Evolutionary conservation across 805 yeast genomes (phyloP).

Genomic region (Naumovozyma baii): DNA sequence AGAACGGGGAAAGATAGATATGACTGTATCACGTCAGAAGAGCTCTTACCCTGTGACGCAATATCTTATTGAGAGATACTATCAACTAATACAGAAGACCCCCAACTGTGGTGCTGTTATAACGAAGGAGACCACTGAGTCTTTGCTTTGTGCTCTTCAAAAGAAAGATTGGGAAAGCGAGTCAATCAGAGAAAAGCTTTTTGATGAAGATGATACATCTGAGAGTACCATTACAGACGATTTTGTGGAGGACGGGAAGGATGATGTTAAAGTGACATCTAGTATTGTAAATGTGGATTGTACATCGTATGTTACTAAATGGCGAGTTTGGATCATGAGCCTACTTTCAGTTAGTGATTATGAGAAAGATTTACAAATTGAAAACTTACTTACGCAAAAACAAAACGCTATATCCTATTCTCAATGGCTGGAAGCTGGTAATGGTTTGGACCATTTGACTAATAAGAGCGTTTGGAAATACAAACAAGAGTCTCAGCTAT

Average conservation of each 20-base stretch:
- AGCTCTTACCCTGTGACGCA: slow-evolving; percentile 10
- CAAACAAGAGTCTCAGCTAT: slow-evolving; percentile 49
- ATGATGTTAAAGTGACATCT: not conserved
- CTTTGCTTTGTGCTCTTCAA: not conserved
- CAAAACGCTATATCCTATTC: slow-evolving; percentile 41
- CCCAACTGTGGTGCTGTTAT: not conserved
- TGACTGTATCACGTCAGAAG: not conserved
- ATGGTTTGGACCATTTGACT: slow-evolving; percentile 52
- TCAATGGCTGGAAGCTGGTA: slow-evolving; percentile 61
- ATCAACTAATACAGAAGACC: slow-evolving; percentile 2
- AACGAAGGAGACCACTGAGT: not conserved
- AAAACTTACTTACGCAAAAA: slow-evolving; percentile 35
- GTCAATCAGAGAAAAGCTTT: not conserved
- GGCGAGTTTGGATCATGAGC: not conserved
- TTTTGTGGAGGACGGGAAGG: not conserved
- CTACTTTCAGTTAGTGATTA: slow-evolving; percentile 2
- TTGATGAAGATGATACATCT: not conserved
- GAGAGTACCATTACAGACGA: not conserved
- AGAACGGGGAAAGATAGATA: no score
- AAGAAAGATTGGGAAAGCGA: not conserved
- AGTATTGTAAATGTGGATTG: not conserved
- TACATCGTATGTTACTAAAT: not conserved
- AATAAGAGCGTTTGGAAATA: slow-evolving; percentile 68
- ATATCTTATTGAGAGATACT: slow-evolving; percentile 10
- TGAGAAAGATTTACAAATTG: slow-evolving; percentile 31